Base-by-base conservation (phyloP, 2,329 filamentous ascomycete species). In the Trichoderma simmonsii region DNA sequence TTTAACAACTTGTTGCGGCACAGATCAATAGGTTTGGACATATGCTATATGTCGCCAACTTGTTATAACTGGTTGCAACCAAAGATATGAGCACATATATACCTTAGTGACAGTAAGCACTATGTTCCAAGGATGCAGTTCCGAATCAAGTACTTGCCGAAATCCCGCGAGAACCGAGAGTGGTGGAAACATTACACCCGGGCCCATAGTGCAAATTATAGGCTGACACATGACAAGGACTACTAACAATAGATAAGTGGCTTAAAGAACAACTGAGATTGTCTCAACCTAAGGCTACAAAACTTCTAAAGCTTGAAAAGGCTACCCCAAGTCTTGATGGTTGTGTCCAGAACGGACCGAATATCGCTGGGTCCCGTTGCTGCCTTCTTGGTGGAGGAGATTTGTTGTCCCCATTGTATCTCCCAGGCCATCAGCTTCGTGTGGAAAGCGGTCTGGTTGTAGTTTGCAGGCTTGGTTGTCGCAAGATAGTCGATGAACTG, bases 401-500 rank as follows among this genome's bases (percentile, higher is more conserved):
- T 61, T 54, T 73, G 67, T 26, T 70, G 51, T 6, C 48, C 66
- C 71, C 71, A 73, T 26, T 24, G 28, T 6, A 65, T 48, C 68
- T 73, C 71, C 57, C 59, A 73, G 6, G 36, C 28, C 24, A 70
- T 34, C 11, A 73, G 18, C 32, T 73, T 48, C 18, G 61, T n/a
- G 12, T 73, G 51, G 43, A 74, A 73, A 18, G 56, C 63, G 14
- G 70, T 72, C 68, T 73, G 72, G 57, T 73, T 72, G 68, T 73
- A 73, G 39, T 30, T 36, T 26, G 61, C 18, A 2, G 54, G 71
- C 54, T 61, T 28, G 51, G 73, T 75, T 8, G 63, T 66, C 3
- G 73, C 63, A 68, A 85, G 75, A 73, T 83, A 85, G 21, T 82
- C 76, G 11, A 85, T 73, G 74, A 87, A 87, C 34, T 80, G 81